Percentiles rank a stretch among this genome's conserved stretches.
Evolutionary conservation across 129 eudicot genomes (phyloP).

Genomic region (Flaveria robusta): DNA sequence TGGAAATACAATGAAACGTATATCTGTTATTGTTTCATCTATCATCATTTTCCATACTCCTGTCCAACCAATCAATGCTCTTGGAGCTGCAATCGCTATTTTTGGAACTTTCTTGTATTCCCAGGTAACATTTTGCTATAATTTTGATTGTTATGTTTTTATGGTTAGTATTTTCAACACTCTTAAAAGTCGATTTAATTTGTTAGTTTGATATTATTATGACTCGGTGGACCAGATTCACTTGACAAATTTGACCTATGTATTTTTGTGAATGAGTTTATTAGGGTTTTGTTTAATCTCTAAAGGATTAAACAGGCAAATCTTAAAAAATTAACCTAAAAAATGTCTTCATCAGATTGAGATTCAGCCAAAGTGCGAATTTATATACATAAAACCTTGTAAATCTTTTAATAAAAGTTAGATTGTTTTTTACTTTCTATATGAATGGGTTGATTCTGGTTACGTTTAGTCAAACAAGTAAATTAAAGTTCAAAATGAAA

Average conservation of each 20-base stretch:
- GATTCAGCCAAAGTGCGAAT: neutral
- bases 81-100: constrained; percentile 47
- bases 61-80: constrained; percentile 47
- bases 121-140: constrained; percentile 32
- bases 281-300: constrained; percentile 9
- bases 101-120: constrained; percentile 52
- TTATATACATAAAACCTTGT: neutral
- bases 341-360: neutral
- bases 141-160: neutral
- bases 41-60: constrained; percentile 54
- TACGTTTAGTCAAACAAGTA: neutral
- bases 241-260: neutral
- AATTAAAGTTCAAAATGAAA: neutral
- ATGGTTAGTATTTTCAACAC: neutral
- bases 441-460: neutral
- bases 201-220: neutral
- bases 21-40: constrained; percentile 51
- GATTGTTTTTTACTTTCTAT: neutral
- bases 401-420: neutral
- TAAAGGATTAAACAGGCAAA: neutral
- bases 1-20: constrained; percentile 55
- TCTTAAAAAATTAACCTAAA: neutral
- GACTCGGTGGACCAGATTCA: constrained; percentile 10
- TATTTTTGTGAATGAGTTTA: constrained; percentile 5
- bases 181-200: neutral